Evolutionary conservation across 768 basidiomycete species (phyloP), one percentile per base, ranked within the genome.

Genomic region (Rhodosporidiobolus odoratus): DNA sequence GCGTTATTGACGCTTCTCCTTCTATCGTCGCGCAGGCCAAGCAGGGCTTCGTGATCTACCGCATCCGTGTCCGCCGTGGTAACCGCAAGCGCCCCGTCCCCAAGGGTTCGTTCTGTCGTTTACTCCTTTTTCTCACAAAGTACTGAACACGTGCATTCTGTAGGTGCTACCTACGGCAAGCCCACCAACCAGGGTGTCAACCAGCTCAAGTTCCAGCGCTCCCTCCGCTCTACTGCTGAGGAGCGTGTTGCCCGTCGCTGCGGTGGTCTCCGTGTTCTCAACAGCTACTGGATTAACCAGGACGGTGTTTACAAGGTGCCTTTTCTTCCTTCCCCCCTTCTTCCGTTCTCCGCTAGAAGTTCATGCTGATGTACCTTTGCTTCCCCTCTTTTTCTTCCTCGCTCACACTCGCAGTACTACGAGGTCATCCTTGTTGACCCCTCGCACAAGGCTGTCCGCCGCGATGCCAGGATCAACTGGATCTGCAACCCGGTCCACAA

Each of bases 161-260:
- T 71, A 91, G 90, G 92, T 85, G 95, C 95, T 62, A 98, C 95
- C 79, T 98, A 87, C 82, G 96, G 96, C 82, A 99, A 99, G 83
- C 96, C 96, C 82, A 94, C 96, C 74, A 90, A 89, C 81, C 96
- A 98, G 85, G 96, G 94, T 88, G 91, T 98, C 78, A 98, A 95
- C 85, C 94, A 99, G 80, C 86, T 99, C 83, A 99, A 99, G 83
- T 91, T 86, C 85, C 95, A 97, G 83, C 88, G 95, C 72, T 86
- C 92, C 72, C 84, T 97, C 79, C 88, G 90, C 81, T 89, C 89
- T 77, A 89, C 89, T 67, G 96, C 96, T 59, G 96, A 99, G 84
- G 96, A 98, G 85, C 90, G 96, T 79, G 95, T 98, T 75, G 96
- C 95, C 72, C 87, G 86, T 79, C 86, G 94, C 76, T 99, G 96